phyloP scores from a whole-genome alignment of 192 early-diverging fungal species.

The Linnemannia zychae region DNA sequence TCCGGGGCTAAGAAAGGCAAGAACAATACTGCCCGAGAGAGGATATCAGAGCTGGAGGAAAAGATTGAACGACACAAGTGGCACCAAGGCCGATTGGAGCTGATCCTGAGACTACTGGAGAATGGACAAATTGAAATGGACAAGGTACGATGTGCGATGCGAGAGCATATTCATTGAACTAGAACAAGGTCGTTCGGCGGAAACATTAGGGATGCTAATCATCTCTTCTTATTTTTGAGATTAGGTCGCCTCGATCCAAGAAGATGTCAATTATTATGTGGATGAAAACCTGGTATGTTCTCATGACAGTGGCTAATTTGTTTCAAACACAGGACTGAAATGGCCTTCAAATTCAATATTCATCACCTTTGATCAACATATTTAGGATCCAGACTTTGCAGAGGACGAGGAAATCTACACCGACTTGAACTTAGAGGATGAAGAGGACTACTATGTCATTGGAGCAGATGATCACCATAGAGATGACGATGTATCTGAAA shows the following conservation, averaged over 20 bases:
- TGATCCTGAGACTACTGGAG: slow-evolving; percentile 91
- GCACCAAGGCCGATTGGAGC: slow-evolving; percentile 90
- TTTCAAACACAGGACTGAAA: neutral
- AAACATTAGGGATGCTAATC: neutral
- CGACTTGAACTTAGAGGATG: slow-evolving; percentile 91
- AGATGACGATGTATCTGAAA: slow-evolving; percentile 29
- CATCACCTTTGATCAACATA: neutral
- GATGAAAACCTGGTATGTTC: slow-evolving; percentile 77
- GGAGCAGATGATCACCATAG: slow-evolving; percentile 74
- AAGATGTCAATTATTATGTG: slow-evolving; percentile 93
- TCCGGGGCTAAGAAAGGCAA: slow-evolving; percentile 77
- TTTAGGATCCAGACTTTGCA: slow-evolving; percentile 84
- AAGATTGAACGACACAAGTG: slow-evolving; percentile 89
- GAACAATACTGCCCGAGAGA: slow-evolving; percentile 83
- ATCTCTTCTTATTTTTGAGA: neutral
- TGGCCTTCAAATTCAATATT: neutral
- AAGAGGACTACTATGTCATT: slow-evolving; percentile 85
- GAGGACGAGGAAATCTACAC: slow-evolving; percentile 96
- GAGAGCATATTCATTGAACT: neutral
- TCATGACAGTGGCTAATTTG: neutral
- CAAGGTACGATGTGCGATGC: slow-evolving; percentile 65
- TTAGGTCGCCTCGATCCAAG: slow-evolving; percentile 82
- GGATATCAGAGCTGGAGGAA: slow-evolving; percentile 75
- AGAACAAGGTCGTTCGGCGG: neutral
- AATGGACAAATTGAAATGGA: slow-evolving; percentile 90